Percentiles rank a stretch among this genome's conserved stretches.
phyloP scores from a whole-genome alignment of 1,284 basidiomycete species.

The Ganoderma resinaceum region DNA sequence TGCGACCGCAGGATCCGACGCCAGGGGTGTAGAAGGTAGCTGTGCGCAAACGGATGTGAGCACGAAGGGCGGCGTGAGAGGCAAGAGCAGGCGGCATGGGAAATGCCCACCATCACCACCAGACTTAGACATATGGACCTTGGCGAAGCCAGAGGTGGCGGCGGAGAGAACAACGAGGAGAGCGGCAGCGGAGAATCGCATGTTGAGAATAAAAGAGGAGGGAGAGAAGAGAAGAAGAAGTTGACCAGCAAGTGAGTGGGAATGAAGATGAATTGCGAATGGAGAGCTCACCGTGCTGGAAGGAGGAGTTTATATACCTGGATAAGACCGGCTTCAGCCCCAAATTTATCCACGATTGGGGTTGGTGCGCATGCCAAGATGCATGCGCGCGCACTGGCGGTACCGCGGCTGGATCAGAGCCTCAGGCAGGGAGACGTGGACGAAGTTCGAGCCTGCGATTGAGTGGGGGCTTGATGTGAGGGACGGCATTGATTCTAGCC shows the following conservation, averaged over 20 bases:
- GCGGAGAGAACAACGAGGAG: not conserved
- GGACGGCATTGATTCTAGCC: too few species aligned
- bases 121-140: not conserved
- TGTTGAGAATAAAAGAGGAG: not conserved
- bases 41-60: not conserved
- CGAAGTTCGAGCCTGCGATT: too few species aligned
- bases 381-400: too few species aligned
- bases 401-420: too few species aligned
- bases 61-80: not conserved
- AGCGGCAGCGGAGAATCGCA: not conserved
- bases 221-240: not conserved
- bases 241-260: not conserved
- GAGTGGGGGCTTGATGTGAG: too few species aligned
- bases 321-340: too few species aligned
- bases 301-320: slow-evolving; percentile 7
- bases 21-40: slow-evolving; percentile 31
- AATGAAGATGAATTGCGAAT: slow-evolving; percentile 18
- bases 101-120: not conserved
- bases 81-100: too few species aligned
- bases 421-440: too few species aligned
- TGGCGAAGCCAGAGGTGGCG: not conserved
- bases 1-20: slow-evolving; percentile 28
- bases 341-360: too few species aligned
- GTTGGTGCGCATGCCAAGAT: too few species aligned
- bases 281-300: not conserved